Evolutionary conservation across 352 stramenopile species (phyloP).

Genomic region (Phytophthora vignae): DNA sequence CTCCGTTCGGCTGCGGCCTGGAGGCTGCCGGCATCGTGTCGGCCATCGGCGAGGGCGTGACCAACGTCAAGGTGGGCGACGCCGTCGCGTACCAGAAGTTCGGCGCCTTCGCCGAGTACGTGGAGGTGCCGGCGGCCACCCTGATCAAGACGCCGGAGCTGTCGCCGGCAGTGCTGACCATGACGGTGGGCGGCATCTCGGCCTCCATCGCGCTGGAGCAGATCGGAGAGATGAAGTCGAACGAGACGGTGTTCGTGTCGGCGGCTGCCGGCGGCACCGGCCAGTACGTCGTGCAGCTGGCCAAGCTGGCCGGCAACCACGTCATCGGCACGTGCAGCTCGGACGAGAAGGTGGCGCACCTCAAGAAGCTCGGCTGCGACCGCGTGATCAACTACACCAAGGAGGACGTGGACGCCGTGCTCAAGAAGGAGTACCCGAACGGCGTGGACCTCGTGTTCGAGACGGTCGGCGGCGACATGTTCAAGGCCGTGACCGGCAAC

Average conservation of each 20-base stretch:
- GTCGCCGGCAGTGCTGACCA: slow-evolving; percentile 24
- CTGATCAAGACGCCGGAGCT: slow-evolving; percentile 33
- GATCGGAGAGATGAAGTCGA: slow-evolving; percentile 34
- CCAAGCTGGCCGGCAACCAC: slow-evolving; percentile 36
- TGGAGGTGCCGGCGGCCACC: slow-evolving; percentile 23
- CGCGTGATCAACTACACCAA: slow-evolving; percentile 41
- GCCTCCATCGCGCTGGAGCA: slow-evolving; percentile 34
- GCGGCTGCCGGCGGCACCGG: slow-evolving; percentile 34
- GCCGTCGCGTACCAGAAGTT: slow-evolving; percentile 51
- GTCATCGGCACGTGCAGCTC: slow-evolving; percentile 40
- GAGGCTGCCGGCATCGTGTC: slow-evolving; percentile 52
- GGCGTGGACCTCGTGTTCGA: not conserved
- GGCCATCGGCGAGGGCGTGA: slow-evolving; percentile 45
- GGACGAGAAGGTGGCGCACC: slow-evolving; percentile 26
- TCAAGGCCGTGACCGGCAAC: slow-evolving; percentile 30
- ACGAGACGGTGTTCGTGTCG: slow-evolving; percentile 34
- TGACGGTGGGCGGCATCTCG: slow-evolving; percentile 35
- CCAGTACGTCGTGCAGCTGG: slow-evolving; percentile 33
- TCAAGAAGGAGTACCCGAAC: slow-evolving; percentile 11
- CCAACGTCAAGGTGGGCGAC: slow-evolving; percentile 50
- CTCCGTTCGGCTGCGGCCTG: slow-evolving; percentile 60
- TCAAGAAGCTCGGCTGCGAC: slow-evolving; percentile 35
- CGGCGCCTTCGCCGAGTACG: slow-evolving; percentile 31
- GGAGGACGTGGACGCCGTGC: slow-evolving; percentile 31
- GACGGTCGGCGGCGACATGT: slow-evolving; percentile 37